A percentile compares a stretch with the other conserved stretches of the same genome.
Conservation (phyloP, 225 moss, liverwort and hornwort species). For the Neckera pumila region DNA sequence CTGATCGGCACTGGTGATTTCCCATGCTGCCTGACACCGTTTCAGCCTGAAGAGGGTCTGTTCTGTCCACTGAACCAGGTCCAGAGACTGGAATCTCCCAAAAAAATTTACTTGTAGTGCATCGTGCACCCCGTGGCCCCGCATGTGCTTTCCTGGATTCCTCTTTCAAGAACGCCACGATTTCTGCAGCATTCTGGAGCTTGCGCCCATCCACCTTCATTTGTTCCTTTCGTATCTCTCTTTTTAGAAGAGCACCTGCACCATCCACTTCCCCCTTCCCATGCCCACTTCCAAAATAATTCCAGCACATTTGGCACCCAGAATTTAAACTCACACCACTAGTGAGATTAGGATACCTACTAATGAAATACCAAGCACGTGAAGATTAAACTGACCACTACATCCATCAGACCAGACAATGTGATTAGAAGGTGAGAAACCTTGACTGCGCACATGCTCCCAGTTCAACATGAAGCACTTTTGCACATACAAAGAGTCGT, state of each 20-base stretch:
- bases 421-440: not conserved
- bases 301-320: not conserved
- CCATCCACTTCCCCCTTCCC: not conserved
- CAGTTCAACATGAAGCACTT: not conserved
- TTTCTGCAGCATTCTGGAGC: no score
- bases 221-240: no score
- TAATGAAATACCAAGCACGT: no score
- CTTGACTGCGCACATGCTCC: not conserved
- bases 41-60: not conserved
- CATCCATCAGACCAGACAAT: not conserved
- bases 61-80: not conserved
- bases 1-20: not conserved
- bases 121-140: no score
- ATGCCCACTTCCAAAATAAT: not conserved
- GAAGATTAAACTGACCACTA: not conserved
- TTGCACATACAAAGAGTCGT: not conserved
- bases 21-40: not conserved
- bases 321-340: not conserved
- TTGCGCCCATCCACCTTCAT: no score
- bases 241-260: not conserved
- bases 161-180: no score
- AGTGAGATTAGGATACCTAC: not conserved
- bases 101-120: no score
- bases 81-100: no score
- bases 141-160: no score